These are phyloP conservation scores for Knoxdaviesia capensis DNA, from an alignment of 2,329 filamentous ascomycete genomes.

Conservation along the genomic window DNA sequence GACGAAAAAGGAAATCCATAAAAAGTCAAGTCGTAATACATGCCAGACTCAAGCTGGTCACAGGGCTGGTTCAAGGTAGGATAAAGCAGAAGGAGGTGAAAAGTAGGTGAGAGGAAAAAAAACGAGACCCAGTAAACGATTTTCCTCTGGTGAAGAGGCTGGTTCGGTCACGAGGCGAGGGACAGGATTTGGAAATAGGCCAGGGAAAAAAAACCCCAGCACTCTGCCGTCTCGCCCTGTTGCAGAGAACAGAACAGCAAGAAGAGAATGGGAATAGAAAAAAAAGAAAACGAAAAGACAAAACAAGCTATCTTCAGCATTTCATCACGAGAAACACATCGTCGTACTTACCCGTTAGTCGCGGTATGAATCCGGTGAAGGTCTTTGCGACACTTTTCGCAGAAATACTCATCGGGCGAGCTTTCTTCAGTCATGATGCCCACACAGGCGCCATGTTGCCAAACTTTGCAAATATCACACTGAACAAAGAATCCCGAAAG, in stretches of 20 bases:
- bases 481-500: conserved; percentile 92
- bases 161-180: not conserved
- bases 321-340: no score
- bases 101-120: not conserved
- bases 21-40: no score
- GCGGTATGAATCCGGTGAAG: conserved; percentile 69
- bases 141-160: not conserved
- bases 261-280: not conserved
- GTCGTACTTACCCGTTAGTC: conserved; percentile 56
- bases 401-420: conserved; percentile 94
- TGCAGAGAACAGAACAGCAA: no score
- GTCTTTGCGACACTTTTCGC: conserved; percentile 83
- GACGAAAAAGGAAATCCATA: no score
- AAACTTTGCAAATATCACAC: conserved; percentile 94
- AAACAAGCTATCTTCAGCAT: conserved; percentile 6
- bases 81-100: no score
- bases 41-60: no score
- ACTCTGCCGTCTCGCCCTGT: no score
- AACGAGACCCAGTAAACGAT: not conserved
- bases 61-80: no score
- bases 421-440: conserved; percentile 88
- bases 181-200: not conserved
- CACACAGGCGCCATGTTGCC: conserved; percentile 96
- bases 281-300: conserved; percentile 1
- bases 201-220: no score